Percentiles rank a stretch among this genome's conserved stretches.
These are phyloP conservation scores for Fusarium denticulatum DNA, from an alignment of 2,329 filamentous ascomycete species.

Conservation along the genomic window DNA sequence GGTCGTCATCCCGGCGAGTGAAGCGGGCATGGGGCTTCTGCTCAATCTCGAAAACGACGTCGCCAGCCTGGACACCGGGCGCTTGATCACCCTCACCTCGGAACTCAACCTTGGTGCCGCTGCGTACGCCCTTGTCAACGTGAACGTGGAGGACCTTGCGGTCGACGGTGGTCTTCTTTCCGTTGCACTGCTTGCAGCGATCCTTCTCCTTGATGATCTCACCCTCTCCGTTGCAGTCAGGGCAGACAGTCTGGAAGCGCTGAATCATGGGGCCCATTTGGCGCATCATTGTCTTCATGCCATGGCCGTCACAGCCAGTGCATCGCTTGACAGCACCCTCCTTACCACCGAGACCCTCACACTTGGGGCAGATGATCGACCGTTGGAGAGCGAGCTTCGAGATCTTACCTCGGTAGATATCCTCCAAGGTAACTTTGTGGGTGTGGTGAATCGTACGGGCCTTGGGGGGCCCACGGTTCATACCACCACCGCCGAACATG, in stretches of 20 bases:
- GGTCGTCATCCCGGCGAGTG: constrained; percentile 94
- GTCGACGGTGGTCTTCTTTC: constrained; percentile 98
- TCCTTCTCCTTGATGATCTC: constrained; percentile 98
- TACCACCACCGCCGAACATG: constrained; percentile 75
- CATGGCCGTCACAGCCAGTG: constrained; percentile 87
- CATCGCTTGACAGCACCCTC: constrained; percentile 97
- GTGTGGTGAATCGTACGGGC: constrained; percentile 97
- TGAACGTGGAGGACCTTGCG: constrained; percentile 98
- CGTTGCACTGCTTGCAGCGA: constrained; percentile 93
- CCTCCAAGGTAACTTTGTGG: constrained; percentile 97
- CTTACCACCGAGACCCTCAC: constrained; percentile 93
- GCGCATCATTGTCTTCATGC: constrained; percentile 99
- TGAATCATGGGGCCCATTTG: constrained; percentile 99
- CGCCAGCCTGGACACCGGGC: constrained; percentile 90
- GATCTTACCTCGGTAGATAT: constrained; percentile 97
- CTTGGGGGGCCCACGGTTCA: constrained; percentile 84
- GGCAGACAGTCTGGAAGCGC: constrained; percentile 98
- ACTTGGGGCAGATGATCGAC: constrained; percentile 95
- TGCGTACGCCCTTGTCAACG: constrained; percentile 93
- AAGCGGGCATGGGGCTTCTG: constrained; percentile 98
- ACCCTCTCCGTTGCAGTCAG: constrained; percentile 96
- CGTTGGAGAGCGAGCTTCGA: constrained; percentile 98
- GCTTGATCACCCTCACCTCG: constrained; percentile 96
- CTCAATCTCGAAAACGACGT: constrained; percentile 98
- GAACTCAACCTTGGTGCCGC: constrained; percentile 96